Conservation (phyloP, 495 filamentous ascomycete genomes). For the Lepidopterella palustris region DNA sequence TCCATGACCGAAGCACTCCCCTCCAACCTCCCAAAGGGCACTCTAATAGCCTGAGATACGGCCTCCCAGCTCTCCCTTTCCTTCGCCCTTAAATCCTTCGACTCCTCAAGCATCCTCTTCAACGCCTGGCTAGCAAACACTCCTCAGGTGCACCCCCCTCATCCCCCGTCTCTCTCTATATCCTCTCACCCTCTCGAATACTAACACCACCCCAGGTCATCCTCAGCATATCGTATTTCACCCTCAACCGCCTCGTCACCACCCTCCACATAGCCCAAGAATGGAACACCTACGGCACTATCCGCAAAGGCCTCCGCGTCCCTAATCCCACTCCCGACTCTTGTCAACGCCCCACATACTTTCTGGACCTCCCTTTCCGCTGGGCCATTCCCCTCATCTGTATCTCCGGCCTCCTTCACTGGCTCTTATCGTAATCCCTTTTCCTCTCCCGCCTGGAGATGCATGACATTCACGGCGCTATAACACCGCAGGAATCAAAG, state of each 20-base stretch:
- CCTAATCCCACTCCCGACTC: background rate
- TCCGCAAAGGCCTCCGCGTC: constrained; percentile 5
- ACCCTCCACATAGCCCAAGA: background rate
- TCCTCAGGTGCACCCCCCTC: background rate
- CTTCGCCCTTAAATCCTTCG: background rate
- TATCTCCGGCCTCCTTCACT: background rate
- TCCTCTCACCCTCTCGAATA: no score
- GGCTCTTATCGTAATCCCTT: background rate
- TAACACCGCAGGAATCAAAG: background rate
- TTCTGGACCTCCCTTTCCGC: constrained; percentile 5
- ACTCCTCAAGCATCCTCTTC: background rate
- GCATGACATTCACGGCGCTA: background rate
- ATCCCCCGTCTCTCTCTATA: background rate
- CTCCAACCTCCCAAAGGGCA: no score
- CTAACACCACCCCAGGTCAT: background rate
- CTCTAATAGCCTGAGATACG: background rate
- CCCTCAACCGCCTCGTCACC: constrained; percentile 5
- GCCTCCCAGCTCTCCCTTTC: background rate
- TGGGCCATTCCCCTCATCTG: background rate
- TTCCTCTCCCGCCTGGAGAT: background rate
- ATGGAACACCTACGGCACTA: background rate
- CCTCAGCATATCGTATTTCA: constrained; percentile 1
- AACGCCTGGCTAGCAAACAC: background rate
- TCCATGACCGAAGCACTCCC: no score
- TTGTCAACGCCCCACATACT: constrained; percentile 6